Evolutionary conservation across 805 yeast species (phyloP), one percentile per base, ranked within the genome.

Genomic region (Barnettozyma populi): DNA sequence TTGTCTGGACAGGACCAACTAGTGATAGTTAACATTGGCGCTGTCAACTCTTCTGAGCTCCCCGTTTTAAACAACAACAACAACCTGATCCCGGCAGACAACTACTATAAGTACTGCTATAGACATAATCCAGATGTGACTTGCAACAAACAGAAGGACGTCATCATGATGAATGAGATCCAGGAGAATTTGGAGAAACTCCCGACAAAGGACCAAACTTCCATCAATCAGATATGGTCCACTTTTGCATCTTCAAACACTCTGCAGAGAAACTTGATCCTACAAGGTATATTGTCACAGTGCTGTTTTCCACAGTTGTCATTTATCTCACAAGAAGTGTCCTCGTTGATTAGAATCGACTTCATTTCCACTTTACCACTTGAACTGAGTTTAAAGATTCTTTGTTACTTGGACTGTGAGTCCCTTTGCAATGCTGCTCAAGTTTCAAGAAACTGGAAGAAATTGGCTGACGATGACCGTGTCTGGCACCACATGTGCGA

Each of bases 401-500:
- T 94, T 41, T 86, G 95, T 58, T 92, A 87, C 63, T 69, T 94
- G 51, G 99, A 94, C 64, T 92, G 98, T 67, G 84, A 82, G 45
- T 87, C 96, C n/a, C 74, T 94, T 40, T 90, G 97, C 65, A 83
- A 79, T 55, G 97, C 98, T 0, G 95, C 97, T 0, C 95, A 86
- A 68, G 99, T 94, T 2, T 85, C 90, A 29, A 78, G 80, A 45
- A 79, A 78, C 45, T 94, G 99, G 99, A 82, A 87, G 62, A 70
- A 71, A 48, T 70, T 94, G 49, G 98, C 99, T 1, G 97, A 94
- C 65, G 97, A 92, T 63, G 98, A 94, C 61, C 70, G 95, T 43
- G 97, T 94, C 3, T 94, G 99, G 99, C 94, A 92, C 63, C 90
- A 92, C 56, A 84, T 94, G 90, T 94, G 99, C 63, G 96, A 90